Conservation (phyloP, 2,329 filamentous ascomycete genomes). For the Pseudogymnoascus sp. region DNA sequence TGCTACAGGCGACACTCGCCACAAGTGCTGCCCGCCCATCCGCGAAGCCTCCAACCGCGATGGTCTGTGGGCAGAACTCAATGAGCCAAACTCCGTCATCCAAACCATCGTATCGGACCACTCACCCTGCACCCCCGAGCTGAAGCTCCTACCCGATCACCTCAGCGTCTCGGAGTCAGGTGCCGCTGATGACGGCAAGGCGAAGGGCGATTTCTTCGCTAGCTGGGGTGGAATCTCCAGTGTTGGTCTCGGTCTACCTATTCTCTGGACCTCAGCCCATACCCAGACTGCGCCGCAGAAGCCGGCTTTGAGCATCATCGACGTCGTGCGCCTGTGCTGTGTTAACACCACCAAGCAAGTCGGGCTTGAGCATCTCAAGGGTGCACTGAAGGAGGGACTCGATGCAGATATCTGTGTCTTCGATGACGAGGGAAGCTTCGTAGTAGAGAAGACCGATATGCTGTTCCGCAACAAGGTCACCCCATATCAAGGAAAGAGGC, state of each 20-base stretch:
- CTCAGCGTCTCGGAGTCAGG: constrained; percentile 24
- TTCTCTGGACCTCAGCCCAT: constrained; percentile 56
- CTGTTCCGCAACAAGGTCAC: constrained; percentile 44
- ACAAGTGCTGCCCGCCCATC: constrained; percentile 69
- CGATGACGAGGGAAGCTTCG: constrained; percentile 73
- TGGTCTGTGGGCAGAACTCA: constrained; percentile 71
- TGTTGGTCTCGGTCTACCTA: constrained; percentile 84
- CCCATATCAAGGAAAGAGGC: constrained; percentile 49
- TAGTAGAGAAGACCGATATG: constrained; percentile 69
- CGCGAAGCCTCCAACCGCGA: constrained; percentile 53
- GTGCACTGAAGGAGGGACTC: constrained; percentile 69
- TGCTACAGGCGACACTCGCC: constrained; percentile 58
- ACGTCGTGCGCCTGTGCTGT: constrained; percentile 80
- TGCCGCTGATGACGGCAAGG: constrained; percentile 30
- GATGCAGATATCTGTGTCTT: constrained; percentile 92
- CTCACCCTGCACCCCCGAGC: constrained; percentile 87
- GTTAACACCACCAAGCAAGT: constrained; percentile 83
- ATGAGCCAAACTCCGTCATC: constrained; percentile 66
- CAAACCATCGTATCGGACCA: constrained; percentile 91
- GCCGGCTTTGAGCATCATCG: constrained; percentile 47
- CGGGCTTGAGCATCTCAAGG: constrained; percentile 72
- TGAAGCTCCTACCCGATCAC: constrained; percentile 75
- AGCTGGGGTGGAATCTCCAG: constrained; percentile 96
- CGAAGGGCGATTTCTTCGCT: constrained; percentile 78
- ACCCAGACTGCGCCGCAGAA: constrained; percentile 18